These are phyloP conservation scores for Coccomyxa subellipsoidea DNA, from an alignment of 163 green algal genomes.

Conservation along the genomic window DNA sequence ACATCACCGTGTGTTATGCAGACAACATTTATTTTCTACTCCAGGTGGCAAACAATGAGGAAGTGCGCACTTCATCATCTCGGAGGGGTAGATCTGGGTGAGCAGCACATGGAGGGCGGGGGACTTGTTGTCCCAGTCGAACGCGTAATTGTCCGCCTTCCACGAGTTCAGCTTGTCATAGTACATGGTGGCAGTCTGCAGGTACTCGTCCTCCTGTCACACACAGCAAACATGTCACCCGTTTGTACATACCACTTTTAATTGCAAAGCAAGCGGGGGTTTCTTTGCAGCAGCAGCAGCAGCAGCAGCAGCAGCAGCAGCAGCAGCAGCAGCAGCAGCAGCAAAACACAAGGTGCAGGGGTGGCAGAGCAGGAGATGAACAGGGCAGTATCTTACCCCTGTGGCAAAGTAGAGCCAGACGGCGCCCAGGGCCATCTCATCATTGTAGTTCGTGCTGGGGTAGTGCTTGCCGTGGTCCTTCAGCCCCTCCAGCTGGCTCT, in stretches of 20 bases:
- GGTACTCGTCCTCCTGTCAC: constrained; percentile 8
- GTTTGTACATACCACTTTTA: background rate
- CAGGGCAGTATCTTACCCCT: background rate
- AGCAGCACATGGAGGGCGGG: constrained; percentile 18
- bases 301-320: too few species aligned
- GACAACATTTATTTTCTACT: too few species aligned
- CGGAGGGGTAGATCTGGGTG: constrained; percentile 21
- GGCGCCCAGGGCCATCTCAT: constrained; percentile 35
- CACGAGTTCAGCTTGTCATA: constrained; percentile 17
- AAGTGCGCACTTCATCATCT: constrained; percentile 15
- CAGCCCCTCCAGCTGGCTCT: background rate
- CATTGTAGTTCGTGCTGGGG: constrained; percentile 15
- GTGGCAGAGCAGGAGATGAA: background rate
- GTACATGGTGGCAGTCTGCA: constrained; percentile 8
- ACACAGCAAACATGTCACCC: background rate
- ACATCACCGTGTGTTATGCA: too few species aligned
- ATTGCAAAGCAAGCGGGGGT: too few species aligned
- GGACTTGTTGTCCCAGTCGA: constrained; percentile 27
- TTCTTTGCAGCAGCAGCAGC: too few species aligned
- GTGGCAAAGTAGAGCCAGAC: constrained; percentile 38
- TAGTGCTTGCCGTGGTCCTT: constrained; percentile 36
- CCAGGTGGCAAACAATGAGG: background rate
- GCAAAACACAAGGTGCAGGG: background rate
- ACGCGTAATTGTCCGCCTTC: constrained; percentile 16
- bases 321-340: too few species aligned